phyloP scores from a whole-genome alignment of 352 stramenopile species.

The Globisporangium sylvaticum region DNA sequence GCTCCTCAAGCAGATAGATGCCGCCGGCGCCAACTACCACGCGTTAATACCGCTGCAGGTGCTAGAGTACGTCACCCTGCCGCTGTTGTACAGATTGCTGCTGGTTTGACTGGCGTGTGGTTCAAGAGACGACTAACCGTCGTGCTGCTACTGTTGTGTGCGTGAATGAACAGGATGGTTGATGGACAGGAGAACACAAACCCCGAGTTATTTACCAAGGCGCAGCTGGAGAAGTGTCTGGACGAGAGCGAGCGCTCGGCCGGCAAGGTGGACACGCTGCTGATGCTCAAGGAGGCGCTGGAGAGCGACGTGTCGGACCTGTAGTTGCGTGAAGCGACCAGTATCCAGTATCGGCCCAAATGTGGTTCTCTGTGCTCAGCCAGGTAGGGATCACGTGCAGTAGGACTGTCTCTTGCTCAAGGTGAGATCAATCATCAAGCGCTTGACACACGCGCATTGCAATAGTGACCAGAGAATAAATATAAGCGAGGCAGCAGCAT shows the following conservation, averaged over 20 bases:
- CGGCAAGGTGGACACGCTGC: slow-evolving; percentile 46
- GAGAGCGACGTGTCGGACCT: slow-evolving; percentile 37
- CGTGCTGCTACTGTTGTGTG: background rate
- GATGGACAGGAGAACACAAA: slow-evolving; percentile 52
- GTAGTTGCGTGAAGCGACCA: background rate
- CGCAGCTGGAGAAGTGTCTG: slow-evolving; percentile 55
- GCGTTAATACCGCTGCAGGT: slow-evolving; percentile 60
- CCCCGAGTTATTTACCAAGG: slow-evolving; percentile 64
- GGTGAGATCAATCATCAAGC: background rate
- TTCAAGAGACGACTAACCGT: background rate
- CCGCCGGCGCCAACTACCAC: slow-evolving; percentile 37
- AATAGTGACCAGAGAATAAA: background rate
- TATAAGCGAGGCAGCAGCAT: background rate
- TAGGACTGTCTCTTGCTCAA: background rate
- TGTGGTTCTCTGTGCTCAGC: background rate
- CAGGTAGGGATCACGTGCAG: background rate
- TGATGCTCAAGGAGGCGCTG: slow-evolving; percentile 47
- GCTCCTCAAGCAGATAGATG: slow-evolving; percentile 48
- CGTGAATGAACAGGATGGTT: slow-evolving; percentile 30
- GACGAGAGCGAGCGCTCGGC: slow-evolving; percentile 47
- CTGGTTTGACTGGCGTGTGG: background rate
- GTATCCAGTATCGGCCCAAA: background rate
- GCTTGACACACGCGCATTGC: background rate
- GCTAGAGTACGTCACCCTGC: slow-evolving; percentile 33
- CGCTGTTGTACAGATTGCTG: background rate